Base-by-base conservation (phyloP, 2,329 filamentous ascomycete genomes). In the Sphaerulina populicola region DNA sequence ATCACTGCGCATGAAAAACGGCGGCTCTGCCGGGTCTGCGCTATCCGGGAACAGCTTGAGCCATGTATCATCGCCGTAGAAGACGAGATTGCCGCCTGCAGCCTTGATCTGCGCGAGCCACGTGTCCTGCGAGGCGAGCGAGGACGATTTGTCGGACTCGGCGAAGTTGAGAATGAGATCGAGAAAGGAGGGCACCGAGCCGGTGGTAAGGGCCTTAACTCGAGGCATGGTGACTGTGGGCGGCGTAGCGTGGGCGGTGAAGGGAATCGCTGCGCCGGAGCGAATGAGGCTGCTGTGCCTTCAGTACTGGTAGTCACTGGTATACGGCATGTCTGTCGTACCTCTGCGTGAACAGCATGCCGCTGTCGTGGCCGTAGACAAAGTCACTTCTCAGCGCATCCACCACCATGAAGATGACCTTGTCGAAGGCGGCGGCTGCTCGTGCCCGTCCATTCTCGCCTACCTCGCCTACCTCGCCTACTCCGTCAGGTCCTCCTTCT, bases 21-120 rank as follows among this genome's bases (percentile, higher is more conserved):
- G 36, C 10, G 43, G 44, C 27, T 49, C 46, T 21, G 29, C 45
- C 14, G 45, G 27, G 11, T 35, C 31, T 9, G 45, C 9, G 27
- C 29, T n/a, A 11, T 42, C 81, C 0, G 93, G 93, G 62, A 98
- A 98, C 11, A 98, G 76, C 72, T 96, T 97, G 60, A 98, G 74
- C 94, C 93, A 98, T 15, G 93, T 98, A 68, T 98, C 93, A 64
- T 98, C 93, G 44, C 93, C 93, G 65, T 93, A 96, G 84, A 98
- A 93, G 66, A 96, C 75, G 56, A 97, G 76, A 62, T 87, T 89
- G 15, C 87, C 88, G 21, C 74, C 72, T 62, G 81, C 85, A 33
- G 82, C 81, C 67, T 84, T 91, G 71, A 98, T 82, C 73, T 98
- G 93, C 33, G 89, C 86, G 23, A 98, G 79, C 91, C 94, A 98